Evolutionary conservation across 164 flowering plant genomes (phyloP).

Genomic region (Taxillus chinensis): DNA sequence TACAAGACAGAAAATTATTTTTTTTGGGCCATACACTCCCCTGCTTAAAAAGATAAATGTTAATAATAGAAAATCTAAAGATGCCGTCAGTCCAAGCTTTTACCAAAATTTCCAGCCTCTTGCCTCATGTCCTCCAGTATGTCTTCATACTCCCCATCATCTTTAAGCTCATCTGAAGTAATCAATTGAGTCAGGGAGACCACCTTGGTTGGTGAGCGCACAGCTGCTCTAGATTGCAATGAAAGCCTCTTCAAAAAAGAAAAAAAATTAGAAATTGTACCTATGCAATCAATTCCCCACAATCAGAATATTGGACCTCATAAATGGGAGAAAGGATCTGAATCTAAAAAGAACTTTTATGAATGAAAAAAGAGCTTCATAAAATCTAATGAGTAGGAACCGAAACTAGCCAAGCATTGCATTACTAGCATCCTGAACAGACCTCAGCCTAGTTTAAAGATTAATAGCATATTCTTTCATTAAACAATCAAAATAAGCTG

Average conservation of each 20-base stretch:
- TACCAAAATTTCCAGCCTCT: constrained; percentile 87
- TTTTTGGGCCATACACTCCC: neutral
- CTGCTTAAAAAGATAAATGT: too few relatives aligned
- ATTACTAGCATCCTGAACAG: too few relatives aligned
- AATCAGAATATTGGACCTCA: too few relatives aligned
- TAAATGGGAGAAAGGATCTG: too few relatives aligned
- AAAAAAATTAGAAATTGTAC: neutral
- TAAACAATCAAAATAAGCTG: too few relatives aligned
- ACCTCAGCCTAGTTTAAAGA: too few relatives aligned
- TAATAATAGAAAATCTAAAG: neutral
- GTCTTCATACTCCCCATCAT: constrained; percentile 88
- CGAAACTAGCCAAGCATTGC: too few relatives aligned
- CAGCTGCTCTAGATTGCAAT: constrained; percentile 44
- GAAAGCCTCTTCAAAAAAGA: constrained; percentile 53
- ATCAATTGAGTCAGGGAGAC: constrained; percentile 81
- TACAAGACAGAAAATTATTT: constrained; percentile 18
- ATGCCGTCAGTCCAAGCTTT: neutral
- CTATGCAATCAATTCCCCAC: neutral
- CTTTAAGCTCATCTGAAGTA: constrained; percentile 61
- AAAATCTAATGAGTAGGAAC: too few relatives aligned
- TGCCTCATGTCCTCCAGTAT: constrained; percentile 85
- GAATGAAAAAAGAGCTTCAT: too few relatives aligned
- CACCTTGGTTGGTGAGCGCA: constrained; percentile 44
- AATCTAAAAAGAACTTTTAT: too few relatives aligned
- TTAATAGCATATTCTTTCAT: too few relatives aligned